A percentile compares a stretch with the other conserved stretches of the same genome.
phyloP scores from a whole-genome alignment of 2,329 filamentous ascomycete species.

The Pleurostoma richardsiae region DNA sequence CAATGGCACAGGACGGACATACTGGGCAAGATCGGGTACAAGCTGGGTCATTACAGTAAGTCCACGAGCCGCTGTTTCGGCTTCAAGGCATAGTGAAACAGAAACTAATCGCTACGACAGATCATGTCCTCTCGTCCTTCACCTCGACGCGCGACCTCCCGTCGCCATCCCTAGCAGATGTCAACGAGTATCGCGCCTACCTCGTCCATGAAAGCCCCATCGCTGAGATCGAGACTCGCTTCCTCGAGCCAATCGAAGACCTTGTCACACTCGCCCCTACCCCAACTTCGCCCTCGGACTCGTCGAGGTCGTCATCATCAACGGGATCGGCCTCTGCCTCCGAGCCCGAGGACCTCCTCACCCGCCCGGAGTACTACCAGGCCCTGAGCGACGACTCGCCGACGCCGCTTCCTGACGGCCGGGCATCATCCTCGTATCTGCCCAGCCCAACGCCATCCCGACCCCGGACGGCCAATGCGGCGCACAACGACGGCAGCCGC shows the following conservation, averaged over 20 bases:
- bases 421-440: background rate
- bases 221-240: conserved; percentile 52
- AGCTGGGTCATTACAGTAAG: conserved; percentile 65
- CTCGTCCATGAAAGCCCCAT: conserved; percentile 48
- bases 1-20: conserved; percentile 57
- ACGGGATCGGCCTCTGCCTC: background rate
- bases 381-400: background rate
- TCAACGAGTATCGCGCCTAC: conserved; percentile 45
- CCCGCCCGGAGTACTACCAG: background rate
- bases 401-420: background rate
- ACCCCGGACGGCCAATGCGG: conserved; percentile 7
- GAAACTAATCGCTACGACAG: conserved; percentile 23
- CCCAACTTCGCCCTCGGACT: background rate
- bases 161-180: conserved; percentile 37
- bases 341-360: background rate
- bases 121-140: conserved; percentile 56
- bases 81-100: too few species aligned
- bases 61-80: background rate
- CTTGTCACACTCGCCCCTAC: conserved; percentile 37
- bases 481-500: background rate
- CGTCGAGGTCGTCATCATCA: conserved; percentile 14
- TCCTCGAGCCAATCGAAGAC: conserved; percentile 51
- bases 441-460: conserved; percentile 1
- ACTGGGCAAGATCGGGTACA: conserved; percentile 58
- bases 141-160: conserved; percentile 44